Evolutionary conservation across 2,329 filamentous ascomycete genomes (phyloP).

Genomic region (Lasiodiplodia hormozganensis): DNA sequence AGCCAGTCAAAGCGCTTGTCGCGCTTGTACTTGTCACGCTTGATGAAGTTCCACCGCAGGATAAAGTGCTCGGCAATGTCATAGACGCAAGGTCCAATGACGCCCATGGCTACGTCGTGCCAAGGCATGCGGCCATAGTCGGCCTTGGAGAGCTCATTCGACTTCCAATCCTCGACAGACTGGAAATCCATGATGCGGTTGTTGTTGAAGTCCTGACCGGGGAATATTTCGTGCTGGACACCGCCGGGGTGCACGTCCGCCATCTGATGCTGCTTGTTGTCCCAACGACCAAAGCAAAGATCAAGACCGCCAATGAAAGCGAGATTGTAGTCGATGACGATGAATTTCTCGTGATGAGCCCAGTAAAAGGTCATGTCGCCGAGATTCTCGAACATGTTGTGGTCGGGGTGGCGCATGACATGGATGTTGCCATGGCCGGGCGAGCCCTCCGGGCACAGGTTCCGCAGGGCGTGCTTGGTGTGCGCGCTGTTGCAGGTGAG

Average conservation of each 20-base stretch:
- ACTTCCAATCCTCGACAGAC: conserved; percentile 88
- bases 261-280: conserved; percentile 81
- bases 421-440: conserved; percentile 88
- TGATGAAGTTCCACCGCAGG: conserved; percentile 94
- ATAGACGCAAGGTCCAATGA: conserved; percentile 88
- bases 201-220: conserved; percentile 98
- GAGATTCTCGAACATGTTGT: conserved; percentile 92
- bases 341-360: conserved; percentile 97
- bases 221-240: conserved; percentile 83
- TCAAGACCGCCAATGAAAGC: conserved; percentile 96
- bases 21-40: conserved; percentile 97
- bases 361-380: conserved; percentile 98
- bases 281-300: conserved; percentile 95
- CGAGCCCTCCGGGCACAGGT: conserved; percentile 79
- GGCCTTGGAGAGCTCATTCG: conserved; percentile 88
- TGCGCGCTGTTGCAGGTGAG: conserved; percentile 92
- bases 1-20: conserved; percentile 86
- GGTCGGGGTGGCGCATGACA: conserved; percentile 90
- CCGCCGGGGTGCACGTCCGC: conserved; percentile 88
- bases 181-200: conserved; percentile 97
- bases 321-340: conserved; percentile 88
- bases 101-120: conserved; percentile 93
- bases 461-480: conserved; percentile 84
- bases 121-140: conserved; percentile 97
- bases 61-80: conserved; percentile 97